These are phyloP conservation scores for Pseudogymnoascus sp. DNA, from an alignment of 2,329 filamentous ascomycete species.

Conservation along the genomic window DNA sequence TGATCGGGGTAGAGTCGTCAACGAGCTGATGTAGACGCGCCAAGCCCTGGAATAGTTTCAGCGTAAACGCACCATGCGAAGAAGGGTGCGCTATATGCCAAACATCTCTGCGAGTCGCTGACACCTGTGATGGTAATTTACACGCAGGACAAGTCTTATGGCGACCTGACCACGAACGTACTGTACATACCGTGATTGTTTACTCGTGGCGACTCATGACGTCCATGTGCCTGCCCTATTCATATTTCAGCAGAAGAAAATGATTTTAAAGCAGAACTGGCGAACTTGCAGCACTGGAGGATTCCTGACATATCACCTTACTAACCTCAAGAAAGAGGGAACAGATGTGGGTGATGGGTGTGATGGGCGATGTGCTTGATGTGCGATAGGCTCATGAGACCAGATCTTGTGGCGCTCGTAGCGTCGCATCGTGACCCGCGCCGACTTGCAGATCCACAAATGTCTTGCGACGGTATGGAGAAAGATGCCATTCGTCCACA, in stretches of 20 bases:
- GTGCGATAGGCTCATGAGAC: not conserved
- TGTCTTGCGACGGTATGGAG: not conserved
- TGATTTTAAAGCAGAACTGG: not conserved
- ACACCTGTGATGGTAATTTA: not conserved
- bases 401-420: not conserved
- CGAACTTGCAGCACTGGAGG: not conserved
- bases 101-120: not conserved
- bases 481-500: not conserved
- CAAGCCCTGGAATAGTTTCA: conserved; percentile 4
- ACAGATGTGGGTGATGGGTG: not conserved
- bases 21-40: not conserved
- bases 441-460: not conserved
- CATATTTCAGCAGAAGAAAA: not conserved
- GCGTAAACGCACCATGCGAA: not conserved
- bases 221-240: not conserved
- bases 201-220: not conserved
- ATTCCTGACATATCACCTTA: not conserved
- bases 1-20: not conserved
- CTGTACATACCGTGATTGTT: not conserved
- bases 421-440: not conserved
- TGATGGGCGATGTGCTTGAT: not conserved
- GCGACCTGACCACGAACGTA: not conserved
- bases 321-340: not conserved
- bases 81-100: not conserved
- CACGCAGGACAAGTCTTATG: not conserved